Conservation (phyloP, 805 yeast species). For the Lipomyces chichibuensis region DNA sequence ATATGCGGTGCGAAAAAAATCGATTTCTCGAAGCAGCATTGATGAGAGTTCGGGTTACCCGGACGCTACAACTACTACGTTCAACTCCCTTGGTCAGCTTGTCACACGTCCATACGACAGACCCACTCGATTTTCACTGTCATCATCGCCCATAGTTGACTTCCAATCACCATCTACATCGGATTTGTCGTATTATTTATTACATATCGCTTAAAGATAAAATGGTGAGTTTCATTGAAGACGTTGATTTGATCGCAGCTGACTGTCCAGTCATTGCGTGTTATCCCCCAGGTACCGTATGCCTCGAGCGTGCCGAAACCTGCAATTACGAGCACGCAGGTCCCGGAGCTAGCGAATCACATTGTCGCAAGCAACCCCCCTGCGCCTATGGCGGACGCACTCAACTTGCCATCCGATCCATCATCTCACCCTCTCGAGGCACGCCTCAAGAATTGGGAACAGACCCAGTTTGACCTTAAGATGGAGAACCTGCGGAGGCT, state of each 20-base stretch:
- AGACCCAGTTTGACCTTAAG: constrained; percentile 66
- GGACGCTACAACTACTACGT: too few species aligned
- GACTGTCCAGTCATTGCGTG: constrained; percentile 19
- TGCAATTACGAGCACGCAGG: constrained; percentile 11
- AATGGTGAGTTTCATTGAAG: background rate
- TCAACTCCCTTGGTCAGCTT: too few species aligned
- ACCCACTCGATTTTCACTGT: background rate
- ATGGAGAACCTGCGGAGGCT: constrained; percentile 78
- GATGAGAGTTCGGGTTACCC: too few species aligned
- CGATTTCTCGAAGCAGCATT: too few species aligned
- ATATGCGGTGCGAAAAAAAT: too few species aligned
- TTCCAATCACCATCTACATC: background rate
- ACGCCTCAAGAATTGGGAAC: constrained; percentile 78
- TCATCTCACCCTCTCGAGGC: constrained; percentile 81
- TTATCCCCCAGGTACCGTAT: constrained; percentile 19
- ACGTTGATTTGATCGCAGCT: background rate
- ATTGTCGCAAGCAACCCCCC: constrained; percentile 21
- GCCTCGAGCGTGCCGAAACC: constrained; percentile 28
- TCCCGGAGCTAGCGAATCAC: constrained; percentile 27
- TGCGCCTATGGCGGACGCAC: constrained; percentile 47
- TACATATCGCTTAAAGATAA: background rate
- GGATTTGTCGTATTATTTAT: background rate
- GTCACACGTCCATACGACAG: too few species aligned
- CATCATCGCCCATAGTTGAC: background rate
- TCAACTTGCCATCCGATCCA: constrained; percentile 55